Percentiles rank a stretch among this genome's conserved stretches.
Evolutionary conservation across 2,329 filamentous ascomycete species (phyloP).

Genomic region (Arthrobotrys conoides): DNA sequence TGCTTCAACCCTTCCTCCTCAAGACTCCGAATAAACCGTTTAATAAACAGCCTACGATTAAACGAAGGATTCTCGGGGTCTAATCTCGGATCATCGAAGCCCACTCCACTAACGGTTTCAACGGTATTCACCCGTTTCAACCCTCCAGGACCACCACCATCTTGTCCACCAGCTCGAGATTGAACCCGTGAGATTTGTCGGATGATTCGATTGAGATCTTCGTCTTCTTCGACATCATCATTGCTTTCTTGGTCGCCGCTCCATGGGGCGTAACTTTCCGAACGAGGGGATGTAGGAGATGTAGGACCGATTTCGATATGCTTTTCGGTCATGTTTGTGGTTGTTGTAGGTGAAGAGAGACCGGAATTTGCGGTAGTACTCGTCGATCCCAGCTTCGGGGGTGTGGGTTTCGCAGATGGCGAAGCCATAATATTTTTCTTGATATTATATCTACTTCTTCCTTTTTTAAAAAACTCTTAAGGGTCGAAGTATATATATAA

Average conservation of each 20-base stretch:
- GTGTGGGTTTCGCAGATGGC: neutral
- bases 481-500: neutral
- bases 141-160: slow-evolving; percentile 13
- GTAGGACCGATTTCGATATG: slow-evolving; percentile 7
- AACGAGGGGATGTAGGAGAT: slow-evolving; percentile 5
- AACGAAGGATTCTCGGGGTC: slow-evolving; percentile 33
- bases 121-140: slow-evolving; percentile 22
- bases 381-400: neutral
- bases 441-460: neutral
- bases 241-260: neutral
- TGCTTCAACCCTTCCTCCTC: slow-evolving; percentile 43
- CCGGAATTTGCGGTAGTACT: neutral
- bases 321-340: slow-evolving; percentile 22
- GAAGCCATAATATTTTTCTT: slow-evolving; percentile 2
- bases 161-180: slow-evolving; percentile 7
- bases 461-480: neutral
- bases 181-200: slow-evolving; percentile 42
- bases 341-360: neutral
- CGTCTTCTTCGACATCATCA: slow-evolving; percentile 6
- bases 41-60: slow-evolving; percentile 33
- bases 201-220: slow-evolving; percentile 48
- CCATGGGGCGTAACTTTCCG: slow-evolving; percentile 9
- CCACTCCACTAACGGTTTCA: slow-evolving; percentile 30
- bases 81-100: slow-evolving; percentile 36
- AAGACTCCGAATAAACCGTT: slow-evolving; percentile 27